Base-by-base conservation (phyloP, 2,329 filamentous ascomycete species). In the Diaporthe capsici region DNA sequence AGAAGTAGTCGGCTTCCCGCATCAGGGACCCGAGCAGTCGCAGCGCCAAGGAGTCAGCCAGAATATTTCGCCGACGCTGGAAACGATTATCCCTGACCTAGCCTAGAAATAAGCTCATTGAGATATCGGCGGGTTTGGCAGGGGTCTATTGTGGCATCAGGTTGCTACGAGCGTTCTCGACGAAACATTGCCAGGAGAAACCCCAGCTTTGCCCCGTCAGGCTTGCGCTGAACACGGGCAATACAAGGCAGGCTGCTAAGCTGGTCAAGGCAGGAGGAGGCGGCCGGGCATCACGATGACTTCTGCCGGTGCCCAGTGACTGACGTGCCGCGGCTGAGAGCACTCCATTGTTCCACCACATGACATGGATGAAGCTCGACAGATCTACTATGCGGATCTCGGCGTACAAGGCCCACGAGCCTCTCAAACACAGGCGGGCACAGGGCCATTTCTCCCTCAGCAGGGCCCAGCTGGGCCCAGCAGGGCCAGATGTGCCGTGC, bases 51-150 rank as follows among this genome's bases (percentile, higher is more conserved):
- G 67, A 65, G 75, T 58, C 71, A 77, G 76, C 65, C 65, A 72
- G 75, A 76, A 77, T 77, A 76, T 76, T 76, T 70, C 76, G 76
- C 65, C 74, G 71, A 73, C 47, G 71, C 47, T 65, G 58, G 71
- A 65, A 31, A 57, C 58, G 49, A 65, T 44, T 57, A 65, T 55
- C 49, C 44, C 42, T 49, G 58, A 42, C 47, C 49, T 53, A 31
- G 71, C 47, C 37, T 37, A 17, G 44, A 44, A 65, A 65, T 55
- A 73, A 73, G 49, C 65, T 75, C 67, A 53, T 49, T 72, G 42
- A 51, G 57, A 72, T 67, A 73, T 55, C 51, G 60, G 60, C 65
- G 37, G 34, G 3, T 70, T 42, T 70, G 65, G 49, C 60, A 68
- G 37, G 60, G 60, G 44, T 60, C 49, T 25, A 57, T 31, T 53